phyloP scores from a whole-genome alignment of 2,329 filamentous ascomycete species.

The Diaporthe citri region DNA sequence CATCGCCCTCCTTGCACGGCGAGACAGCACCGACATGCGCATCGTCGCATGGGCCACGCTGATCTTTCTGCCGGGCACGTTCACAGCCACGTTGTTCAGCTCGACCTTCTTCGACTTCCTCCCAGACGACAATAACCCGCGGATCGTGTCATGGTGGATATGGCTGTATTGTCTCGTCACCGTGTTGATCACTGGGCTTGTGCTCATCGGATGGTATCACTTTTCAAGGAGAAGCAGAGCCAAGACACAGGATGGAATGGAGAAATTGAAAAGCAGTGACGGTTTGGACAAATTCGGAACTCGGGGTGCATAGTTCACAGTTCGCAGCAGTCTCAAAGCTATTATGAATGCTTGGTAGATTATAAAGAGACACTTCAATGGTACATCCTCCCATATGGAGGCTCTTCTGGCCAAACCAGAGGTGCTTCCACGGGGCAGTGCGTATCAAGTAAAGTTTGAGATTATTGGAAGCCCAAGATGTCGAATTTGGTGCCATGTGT shows the following conservation, averaged over 20 bases:
- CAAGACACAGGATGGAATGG: not conserved
- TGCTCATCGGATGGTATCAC: not conserved
- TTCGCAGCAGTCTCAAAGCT: too few relatives aligned
- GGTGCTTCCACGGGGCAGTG: too few relatives aligned
- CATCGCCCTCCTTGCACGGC: not conserved
- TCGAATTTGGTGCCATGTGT: too few relatives aligned
- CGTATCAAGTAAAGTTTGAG: too few relatives aligned
- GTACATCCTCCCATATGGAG: too few relatives aligned
- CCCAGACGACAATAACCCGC: not conserved
- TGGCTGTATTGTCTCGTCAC: not conserved
- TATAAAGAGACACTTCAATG: too few relatives aligned
- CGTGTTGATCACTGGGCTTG: not conserved
- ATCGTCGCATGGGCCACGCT: not conserved
- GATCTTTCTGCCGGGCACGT: not conserved
- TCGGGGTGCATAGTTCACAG: not conserved
- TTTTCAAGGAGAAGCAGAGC: not conserved
- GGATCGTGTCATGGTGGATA: not conserved
- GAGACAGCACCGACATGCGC: not conserved
- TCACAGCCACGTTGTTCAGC: not conserved
- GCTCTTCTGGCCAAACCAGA: too few relatives aligned
- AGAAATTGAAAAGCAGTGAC: not conserved
- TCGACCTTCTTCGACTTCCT: not conserved
- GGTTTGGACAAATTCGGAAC: not conserved
- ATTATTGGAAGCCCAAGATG: too few relatives aligned
- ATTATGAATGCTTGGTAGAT: too few relatives aligned